Base-by-base conservation (phyloP, 2,329 filamentous ascomycete species). In the Ceratocystis papillata region DNA sequence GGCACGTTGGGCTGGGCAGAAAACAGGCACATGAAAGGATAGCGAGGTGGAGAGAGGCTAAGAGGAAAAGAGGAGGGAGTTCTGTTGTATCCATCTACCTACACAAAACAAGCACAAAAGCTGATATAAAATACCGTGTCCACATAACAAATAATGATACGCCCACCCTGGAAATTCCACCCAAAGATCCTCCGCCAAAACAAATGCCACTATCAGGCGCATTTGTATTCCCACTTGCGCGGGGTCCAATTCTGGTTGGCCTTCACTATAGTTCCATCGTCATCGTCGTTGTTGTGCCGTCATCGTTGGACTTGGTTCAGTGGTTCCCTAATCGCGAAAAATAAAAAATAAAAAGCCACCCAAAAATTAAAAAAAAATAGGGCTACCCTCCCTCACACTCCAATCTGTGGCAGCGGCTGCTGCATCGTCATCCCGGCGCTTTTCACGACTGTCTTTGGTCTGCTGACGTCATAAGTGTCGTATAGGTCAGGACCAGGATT, bases 291-390 rank as follows among this genome's bases (percentile, higher is more conserved):
- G 30, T 33, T 33, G 30, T 33, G 30, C 30, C 30, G 7, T 33
- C 8, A 33, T 37, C 33, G 33, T 37, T 37, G 53, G 53, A 57
- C 53, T 37, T 57, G 53, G 53, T 57, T 57, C 53, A 28, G 25
- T 57, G 8, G 53, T 5, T 57, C 53, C 53, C 25, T 28, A 33
- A 57, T 28, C 53, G 15, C 28, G 12, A 46, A 46, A 8, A 46
- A 62, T 22, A 30, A 62, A 45, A 28, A 7, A 28, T 28, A 62
- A 62, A 45, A 15, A 46, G 45, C 7, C 33, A 37, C 33, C 33
- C 22, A 45, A 62, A 62, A 45, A 46, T 17, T 17, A 62, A 17
- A 17, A 28, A 62, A 46, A 25, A 25, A 61, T 15, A 46, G 10
- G 10, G 17, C 30, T 15, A 5, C n/a, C 20, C 41, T 22, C 17